These are phyloP conservation scores for Friedmanniomyces simplex DNA, from an alignment of 495 filamentous ascomycete species.

Conservation along the genomic window DNA sequence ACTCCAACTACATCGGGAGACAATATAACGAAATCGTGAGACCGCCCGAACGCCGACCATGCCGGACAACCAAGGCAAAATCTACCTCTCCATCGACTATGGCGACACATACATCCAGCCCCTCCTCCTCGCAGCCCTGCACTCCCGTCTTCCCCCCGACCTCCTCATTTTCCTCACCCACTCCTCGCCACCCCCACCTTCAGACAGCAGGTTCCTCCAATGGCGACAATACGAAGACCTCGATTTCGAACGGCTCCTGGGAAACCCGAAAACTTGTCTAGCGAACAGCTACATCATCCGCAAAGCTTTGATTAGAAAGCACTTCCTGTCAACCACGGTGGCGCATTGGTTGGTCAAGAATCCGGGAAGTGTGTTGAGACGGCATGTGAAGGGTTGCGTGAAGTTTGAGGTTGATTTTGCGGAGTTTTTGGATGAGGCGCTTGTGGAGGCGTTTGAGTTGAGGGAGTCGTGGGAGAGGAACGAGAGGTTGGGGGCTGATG, in stretches of 20 bases:
- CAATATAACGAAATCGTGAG: background rate
- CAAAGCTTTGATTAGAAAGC: constrained; percentile 95
- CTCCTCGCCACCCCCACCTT: constrained; percentile 34
- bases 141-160: constrained; percentile 44
- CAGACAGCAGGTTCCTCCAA: constrained; percentile 52
- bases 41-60: background rate
- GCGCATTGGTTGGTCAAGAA: constrained; percentile 72
- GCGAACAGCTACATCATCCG: constrained; percentile 84
- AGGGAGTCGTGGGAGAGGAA: constrained; percentile 64
- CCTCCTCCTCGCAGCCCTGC: constrained; percentile 62
- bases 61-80: background rate
- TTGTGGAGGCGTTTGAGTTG: constrained; percentile 83
- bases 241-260: constrained; percentile 63
- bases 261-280: constrained; percentile 48
- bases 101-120: constrained; percentile 79
- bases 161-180: constrained; percentile 36
- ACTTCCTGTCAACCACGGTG: constrained; percentile 75
- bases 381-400: constrained; percentile 61
- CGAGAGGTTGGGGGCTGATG: constrained; percentile 27
- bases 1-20: too few relatives aligned
- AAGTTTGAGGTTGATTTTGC: constrained; percentile 92
- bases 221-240: constrained; percentile 78
- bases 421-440: constrained; percentile 88
- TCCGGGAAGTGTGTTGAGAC: constrained; percentile 54
- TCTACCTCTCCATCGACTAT: constrained; percentile 73